Conservation (phyloP, 495 filamentous ascomycete species). For the Aspergillus funiculosus region DNA sequence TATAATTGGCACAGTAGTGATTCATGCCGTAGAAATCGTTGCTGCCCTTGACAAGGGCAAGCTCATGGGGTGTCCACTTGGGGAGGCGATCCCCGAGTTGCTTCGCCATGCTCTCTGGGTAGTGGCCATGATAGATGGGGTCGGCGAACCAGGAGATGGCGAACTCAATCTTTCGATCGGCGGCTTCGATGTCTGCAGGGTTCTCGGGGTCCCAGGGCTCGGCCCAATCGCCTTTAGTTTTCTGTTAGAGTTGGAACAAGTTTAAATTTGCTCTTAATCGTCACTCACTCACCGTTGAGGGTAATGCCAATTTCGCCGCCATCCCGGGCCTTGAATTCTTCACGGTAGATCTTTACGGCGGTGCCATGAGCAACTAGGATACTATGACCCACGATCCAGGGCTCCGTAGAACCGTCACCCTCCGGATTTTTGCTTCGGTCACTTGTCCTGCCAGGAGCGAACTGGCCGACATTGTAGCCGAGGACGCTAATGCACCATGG, state of each 20-base stretch:
- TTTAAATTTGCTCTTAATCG: neutral
- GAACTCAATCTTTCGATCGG: conserved; percentile 49
- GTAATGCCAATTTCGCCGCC: conserved; percentile 50
- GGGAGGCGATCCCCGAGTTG: conserved; percentile 67
- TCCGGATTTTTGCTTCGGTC: conserved; percentile 43
- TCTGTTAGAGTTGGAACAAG: neutral
- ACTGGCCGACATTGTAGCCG: conserved; percentile 48
- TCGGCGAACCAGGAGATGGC: conserved; percentile 60
- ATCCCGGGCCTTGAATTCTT: conserved; percentile 44
- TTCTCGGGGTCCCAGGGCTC: conserved; percentile 50
- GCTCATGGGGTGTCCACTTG: conserved; percentile 57
- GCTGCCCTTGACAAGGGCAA: conserved; percentile 62
- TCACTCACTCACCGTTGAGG: conserved; percentile 40
- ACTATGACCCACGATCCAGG: conserved; percentile 48
- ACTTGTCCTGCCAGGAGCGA: conserved; percentile 48
- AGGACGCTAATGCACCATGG: conserved; percentile 48
- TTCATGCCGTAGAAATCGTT: conserved; percentile 86
- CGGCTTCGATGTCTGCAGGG: conserved; percentile 45
- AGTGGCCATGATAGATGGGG: conserved; percentile 69
- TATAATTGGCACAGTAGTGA: conserved; percentile 79
- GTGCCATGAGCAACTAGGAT: conserved; percentile 46
- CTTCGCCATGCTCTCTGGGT: conserved; percentile 69
- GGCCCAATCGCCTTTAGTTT: conserved; percentile 56
- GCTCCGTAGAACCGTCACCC: conserved; percentile 46
- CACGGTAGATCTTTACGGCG: conserved; percentile 48